Evolutionary conservation across 1,139 yeast species (phyloP).

Genomic region (Geotrichum macrosporum): DNA sequence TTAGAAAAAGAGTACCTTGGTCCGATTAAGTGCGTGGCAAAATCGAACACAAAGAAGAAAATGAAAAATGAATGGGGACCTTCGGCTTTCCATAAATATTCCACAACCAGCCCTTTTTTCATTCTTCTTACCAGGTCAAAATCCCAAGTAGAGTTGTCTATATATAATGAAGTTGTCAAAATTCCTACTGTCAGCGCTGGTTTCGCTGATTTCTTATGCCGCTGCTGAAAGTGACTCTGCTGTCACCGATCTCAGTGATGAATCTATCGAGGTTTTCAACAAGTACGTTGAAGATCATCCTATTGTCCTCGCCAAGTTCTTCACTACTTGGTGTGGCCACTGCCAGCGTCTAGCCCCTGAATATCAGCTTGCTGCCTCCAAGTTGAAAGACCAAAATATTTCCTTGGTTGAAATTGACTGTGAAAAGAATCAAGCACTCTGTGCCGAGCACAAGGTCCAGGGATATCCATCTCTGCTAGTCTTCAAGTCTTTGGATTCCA

Average conservation of each 20-base stretch:
- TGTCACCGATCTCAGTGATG: constrained; percentile 68
- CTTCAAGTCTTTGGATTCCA: constrained; percentile 57
- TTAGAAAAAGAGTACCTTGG: too few species aligned
- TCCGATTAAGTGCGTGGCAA: too few species aligned
- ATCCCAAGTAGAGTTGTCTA: too few species aligned
- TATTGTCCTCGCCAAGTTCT: constrained; percentile 87
- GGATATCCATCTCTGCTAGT: constrained; percentile 94
- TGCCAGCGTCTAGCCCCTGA: constrained; percentile 94
- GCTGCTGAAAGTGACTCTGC: constrained; percentile 64
- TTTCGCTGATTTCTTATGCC: constrained; percentile 16
- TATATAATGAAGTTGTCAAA: constrained; percentile 20
- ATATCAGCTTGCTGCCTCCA: constrained; percentile 78
- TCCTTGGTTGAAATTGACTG: constrained; percentile 90
- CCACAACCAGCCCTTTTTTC: too few species aligned
- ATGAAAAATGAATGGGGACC: too few species aligned
- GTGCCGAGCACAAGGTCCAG: constrained; percentile 66
- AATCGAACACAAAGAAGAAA: too few species aligned
- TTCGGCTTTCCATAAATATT: too few species aligned
- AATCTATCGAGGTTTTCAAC: constrained; percentile 49
- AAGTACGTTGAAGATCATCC: constrained; percentile 66
- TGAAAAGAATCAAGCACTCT: constrained; percentile 76
- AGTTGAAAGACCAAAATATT: constrained; percentile 59
- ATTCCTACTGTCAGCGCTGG: constrained; percentile 19
- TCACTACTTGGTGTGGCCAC: constrained; percentile 99
- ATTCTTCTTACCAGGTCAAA: too few species aligned